Conservation (phyloP, 495 filamentous ascomycete species). For the Tuber magnatum region DNA sequence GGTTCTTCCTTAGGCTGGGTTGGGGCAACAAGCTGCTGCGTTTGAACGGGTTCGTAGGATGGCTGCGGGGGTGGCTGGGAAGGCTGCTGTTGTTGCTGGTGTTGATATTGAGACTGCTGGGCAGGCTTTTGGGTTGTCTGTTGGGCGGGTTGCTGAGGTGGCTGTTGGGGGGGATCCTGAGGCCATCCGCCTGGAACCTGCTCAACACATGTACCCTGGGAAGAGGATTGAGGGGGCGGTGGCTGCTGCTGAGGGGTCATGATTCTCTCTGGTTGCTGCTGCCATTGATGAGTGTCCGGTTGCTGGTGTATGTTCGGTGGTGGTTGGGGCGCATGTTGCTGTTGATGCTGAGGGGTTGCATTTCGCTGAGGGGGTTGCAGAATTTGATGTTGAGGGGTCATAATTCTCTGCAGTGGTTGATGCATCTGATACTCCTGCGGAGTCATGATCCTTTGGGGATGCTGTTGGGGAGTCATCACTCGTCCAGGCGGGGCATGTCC, state of each 20-base stretch:
- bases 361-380: conserved; percentile 12
- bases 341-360: conserved; percentile 8
- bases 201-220: not conserved
- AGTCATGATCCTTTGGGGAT: conserved; percentile 5
- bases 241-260: conserved; percentile 14
- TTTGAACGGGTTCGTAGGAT: not conserved
- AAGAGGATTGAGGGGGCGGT: conserved; percentile 13
- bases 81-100: conserved; percentile 2
- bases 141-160: not conserved
- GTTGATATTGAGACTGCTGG: not conserved
- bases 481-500: conserved; percentile 2
- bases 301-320: conserved; percentile 3
- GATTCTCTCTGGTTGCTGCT: conserved; percentile 4
- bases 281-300: conserved; percentile 9
- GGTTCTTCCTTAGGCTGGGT: conserved; percentile 22
- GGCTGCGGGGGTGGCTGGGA: not conserved
- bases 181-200: conserved; percentile 2
- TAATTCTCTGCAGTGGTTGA: not conserved
- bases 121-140: not conserved
- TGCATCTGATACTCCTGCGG: conserved; percentile 11
- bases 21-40: conserved; percentile 1
- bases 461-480: conserved; percentile 15
- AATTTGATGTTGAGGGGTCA: conserved; percentile 13
- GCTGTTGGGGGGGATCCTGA: not conserved
- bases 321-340: conserved; percentile 4